phyloP scores from a whole-genome alignment of 139 green algal species.

The Astrephomene gubernaculifera region DNA sequence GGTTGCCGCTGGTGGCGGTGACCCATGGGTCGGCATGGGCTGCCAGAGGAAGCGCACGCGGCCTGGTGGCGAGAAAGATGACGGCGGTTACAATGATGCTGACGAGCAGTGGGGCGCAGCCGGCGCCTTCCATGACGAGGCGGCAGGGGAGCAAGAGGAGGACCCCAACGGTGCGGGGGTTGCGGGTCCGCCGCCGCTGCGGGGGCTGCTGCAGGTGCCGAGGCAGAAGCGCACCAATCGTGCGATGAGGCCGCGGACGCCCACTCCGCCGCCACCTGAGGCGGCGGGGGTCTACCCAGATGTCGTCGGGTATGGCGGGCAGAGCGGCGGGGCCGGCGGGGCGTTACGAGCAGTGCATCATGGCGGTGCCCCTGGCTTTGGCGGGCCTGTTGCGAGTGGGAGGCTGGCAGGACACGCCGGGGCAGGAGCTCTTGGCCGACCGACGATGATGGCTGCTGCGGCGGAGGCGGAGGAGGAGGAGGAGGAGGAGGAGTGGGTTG shows the following conservation, averaged over 20 bases:
- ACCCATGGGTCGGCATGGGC: not conserved
- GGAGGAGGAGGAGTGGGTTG: too few relatives aligned
- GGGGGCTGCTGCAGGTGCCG: constrained; percentile 5
- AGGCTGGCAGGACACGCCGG: too few relatives aligned
- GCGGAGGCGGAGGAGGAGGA: too few relatives aligned
- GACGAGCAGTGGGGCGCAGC: not conserved
- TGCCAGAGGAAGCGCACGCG: not conserved
- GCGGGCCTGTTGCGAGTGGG: too few relatives aligned
- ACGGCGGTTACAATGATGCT: not conserved
- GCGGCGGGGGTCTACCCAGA: not conserved
- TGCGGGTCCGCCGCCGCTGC: not conserved
- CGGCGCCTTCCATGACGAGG: not conserved
- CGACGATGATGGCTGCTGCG: too few relatives aligned
- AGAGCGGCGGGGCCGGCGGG: too few relatives aligned
- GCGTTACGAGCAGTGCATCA: too few relatives aligned
- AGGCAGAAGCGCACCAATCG: not conserved
- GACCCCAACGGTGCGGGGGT: not conserved
- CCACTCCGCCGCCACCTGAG: not conserved
- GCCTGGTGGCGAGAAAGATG: not conserved
- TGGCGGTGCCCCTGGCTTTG: too few relatives aligned
- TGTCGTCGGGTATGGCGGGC: not conserved
- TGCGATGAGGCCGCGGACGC: not conserved
- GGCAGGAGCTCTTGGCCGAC: too few relatives aligned
- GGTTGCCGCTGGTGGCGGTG: not conserved
- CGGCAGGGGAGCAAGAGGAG: not conserved